Evolutionary conservation across 257 asterid species (phyloP).

Genomic region (Nicotiana benthamiana): DNA sequence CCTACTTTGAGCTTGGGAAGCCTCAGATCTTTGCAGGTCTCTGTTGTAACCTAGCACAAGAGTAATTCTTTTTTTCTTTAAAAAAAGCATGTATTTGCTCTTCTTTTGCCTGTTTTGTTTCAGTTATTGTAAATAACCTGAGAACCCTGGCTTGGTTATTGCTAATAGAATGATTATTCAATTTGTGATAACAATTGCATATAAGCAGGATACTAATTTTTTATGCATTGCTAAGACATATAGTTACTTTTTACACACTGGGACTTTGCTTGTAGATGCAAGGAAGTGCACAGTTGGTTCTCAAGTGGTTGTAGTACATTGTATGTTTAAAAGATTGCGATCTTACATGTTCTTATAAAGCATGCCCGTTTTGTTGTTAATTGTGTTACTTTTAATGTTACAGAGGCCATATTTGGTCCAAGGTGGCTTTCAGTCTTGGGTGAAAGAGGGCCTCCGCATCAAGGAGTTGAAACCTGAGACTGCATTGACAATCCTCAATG

Average conservation of each 20-base stretch:
- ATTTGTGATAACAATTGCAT: background rate
- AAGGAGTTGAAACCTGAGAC: conserved; percentile 83
- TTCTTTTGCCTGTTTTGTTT: background rate
- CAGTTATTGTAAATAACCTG: background rate
- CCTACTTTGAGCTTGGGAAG: background rate
- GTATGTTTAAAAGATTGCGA: background rate
- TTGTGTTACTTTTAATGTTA: conserved; percentile 1
- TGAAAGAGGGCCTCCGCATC: conserved; percentile 54
- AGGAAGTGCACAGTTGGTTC: background rate
- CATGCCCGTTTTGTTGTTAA: background rate
- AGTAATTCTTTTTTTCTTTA: background rate
- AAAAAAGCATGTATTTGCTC: background rate
- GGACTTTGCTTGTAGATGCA: background rate
- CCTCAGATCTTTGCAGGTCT: background rate
- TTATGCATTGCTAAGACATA: background rate
- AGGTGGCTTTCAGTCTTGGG: conserved; percentile 93
- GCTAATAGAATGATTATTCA: background rate
- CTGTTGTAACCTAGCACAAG: background rate
- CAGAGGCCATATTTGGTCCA: conserved; percentile 68
- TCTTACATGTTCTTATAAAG: background rate
- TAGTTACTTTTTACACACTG: background rate
- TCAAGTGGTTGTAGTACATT: background rate
- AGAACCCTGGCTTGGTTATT: background rate
- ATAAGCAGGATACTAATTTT: background rate
- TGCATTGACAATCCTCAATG: conserved; percentile 64